Evolutionary conservation across 2,329 filamentous ascomycete genomes (phyloP), one percentile per base, ranked within the genome.

Genomic region (Teratosphaeria destructans): DNA sequence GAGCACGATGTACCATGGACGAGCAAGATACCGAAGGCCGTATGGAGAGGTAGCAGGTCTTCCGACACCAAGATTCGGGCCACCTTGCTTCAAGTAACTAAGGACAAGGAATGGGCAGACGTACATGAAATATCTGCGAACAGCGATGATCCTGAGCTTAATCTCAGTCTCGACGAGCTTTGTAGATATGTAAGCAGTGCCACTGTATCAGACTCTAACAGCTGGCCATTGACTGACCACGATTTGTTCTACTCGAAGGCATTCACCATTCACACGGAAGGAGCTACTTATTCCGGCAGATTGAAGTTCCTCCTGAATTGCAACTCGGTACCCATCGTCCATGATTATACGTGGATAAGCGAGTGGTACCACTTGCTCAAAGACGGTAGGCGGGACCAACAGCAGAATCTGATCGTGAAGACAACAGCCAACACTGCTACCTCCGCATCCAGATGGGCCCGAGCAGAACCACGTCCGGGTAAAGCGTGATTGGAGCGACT

Each of bases 41-140:
- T 23, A 5, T 19, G 43, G 43, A 49, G 43, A 12, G 43, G 43
- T 11, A 19, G 12, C 3, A 19, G 7, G 43, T 7, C 19, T n/a
- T 4, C 19, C 16, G 26, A 23, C 19, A 16, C 43, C 5, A 66
- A 2, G 64, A 70, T 72, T 0, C 66, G 72, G 12, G 60, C 71
- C 27, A 62, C 66, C 6, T 64, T 76, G 6, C 43, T 76, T 0
- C 61, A 68, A 12, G 61, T 61, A 2, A 68, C 69, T 1, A 55
- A 65, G 6, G 69, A 63, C 4, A 71, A 73, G 59, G 34, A 60
- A 0, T 76, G 74, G 74, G 69, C 70, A 1, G 71, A 76, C 59
- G 70, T 76, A 1, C 63, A 67, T 26, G 67, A 62, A 16, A 12
- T 43, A 1, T 43, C 16, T n/a, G 37, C 37, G 8, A 49, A 19